Conservation (phyloP, 106 monocot genomes). For the Xerophyta viscosa region DNA sequence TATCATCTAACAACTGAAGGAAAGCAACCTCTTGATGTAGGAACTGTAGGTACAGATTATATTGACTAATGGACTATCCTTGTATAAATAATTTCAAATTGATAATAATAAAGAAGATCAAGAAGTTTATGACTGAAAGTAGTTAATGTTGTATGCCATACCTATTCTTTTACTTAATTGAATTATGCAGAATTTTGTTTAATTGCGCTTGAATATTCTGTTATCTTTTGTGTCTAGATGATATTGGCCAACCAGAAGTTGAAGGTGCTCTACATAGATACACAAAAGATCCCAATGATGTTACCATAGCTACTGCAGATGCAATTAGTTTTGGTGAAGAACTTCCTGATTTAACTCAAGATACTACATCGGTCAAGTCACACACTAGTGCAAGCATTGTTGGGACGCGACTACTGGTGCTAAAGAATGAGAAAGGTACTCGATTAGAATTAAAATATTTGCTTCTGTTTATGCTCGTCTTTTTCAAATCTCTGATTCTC, state of each 20-base stretch:
- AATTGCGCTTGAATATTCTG: neutral
- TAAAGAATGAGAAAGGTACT: constrained; percentile 12
- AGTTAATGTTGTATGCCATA: no score
- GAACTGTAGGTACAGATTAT: no score
- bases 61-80: no score
- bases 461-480: neutral
- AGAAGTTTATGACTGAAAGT: no score
- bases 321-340: constrained; percentile 4
- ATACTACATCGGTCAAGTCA: neutral
- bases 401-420: neutral
- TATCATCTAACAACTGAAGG: no score
- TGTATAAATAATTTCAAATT: no score
- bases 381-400: no score
- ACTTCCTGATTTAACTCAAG: constrained; percentile 5
- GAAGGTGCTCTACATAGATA: neutral
- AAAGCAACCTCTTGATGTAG: no score
- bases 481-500: no score
- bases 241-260: constrained; percentile 8
- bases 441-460: neutral
- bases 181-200: neutral
- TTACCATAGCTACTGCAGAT: neutral
- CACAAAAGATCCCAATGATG: constrained; percentile 3
- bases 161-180: no score
- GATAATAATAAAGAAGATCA: no score
- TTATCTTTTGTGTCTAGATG: constrained; percentile 19